Evolutionary conservation across 768 basidiomycete genomes (phyloP).

Genomic region (Tricholoma terreum): DNA sequence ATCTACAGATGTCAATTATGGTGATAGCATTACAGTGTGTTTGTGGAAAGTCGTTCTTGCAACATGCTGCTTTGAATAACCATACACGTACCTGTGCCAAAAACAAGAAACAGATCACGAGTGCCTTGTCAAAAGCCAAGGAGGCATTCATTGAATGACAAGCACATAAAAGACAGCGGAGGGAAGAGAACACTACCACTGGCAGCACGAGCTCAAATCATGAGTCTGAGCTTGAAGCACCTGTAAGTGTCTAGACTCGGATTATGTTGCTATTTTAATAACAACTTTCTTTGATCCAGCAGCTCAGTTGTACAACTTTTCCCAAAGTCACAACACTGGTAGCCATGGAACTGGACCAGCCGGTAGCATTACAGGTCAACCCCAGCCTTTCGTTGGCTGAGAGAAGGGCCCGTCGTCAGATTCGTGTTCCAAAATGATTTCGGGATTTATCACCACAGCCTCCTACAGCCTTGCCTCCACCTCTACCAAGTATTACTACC

Average conservation of each 20-base stretch:
- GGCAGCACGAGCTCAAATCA: too few species aligned
- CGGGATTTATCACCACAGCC: not conserved
- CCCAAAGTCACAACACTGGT: too few species aligned
- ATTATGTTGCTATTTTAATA: too few species aligned
- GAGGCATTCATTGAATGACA: not conserved
- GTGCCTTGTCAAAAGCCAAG: not conserved
- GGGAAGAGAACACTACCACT: not conserved
- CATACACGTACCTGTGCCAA: not conserved
- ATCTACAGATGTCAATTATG: too few species aligned
- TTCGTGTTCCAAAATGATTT: not conserved
- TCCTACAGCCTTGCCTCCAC: not conserved
- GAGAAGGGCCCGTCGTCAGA: not conserved
- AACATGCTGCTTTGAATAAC: not conserved
- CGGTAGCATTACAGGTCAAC: too few species aligned
- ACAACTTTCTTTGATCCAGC: too few species aligned
- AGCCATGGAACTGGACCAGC: not conserved
- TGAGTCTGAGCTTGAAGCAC: too few species aligned
- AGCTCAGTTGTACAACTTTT: too few species aligned
- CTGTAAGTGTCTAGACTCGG: too few species aligned
- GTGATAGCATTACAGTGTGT: not conserved
- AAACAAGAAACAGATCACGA: not conserved
- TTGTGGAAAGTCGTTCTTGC: not conserved
- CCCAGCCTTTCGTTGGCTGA: not conserved
- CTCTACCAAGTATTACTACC: too few species aligned
- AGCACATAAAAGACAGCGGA: not conserved